Evolutionary conservation across 2,329 filamentous ascomycete species (phyloP), one percentile per base, ranked within the genome.

Genomic region (Graphium sp.): DNA sequence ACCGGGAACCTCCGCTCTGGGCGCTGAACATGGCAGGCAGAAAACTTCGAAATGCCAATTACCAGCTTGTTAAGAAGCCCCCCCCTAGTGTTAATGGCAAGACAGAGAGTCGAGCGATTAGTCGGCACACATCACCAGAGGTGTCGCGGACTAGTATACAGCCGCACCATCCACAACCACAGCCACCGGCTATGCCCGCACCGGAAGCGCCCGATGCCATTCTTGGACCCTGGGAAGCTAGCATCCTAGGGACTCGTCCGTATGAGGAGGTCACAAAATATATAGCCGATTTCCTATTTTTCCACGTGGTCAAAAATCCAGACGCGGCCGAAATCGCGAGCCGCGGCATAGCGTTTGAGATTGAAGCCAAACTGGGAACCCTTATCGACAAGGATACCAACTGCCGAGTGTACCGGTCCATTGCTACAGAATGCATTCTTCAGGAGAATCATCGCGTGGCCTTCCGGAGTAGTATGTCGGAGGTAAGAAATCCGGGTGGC

Each of bases 321-420:
- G 70, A 80, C 37, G 60, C 74, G 21, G 63, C 63, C 18, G 71
- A 78, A 39, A 66, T 78, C 13, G 51, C 58, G 11, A 65, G 66
- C 29, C 62, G 67, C 11, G 72, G 71, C 6, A 75, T 84, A 10
- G 67, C 82, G 34, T 74, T 94, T 30, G 89, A 98, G 51, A 80
- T 98, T 31, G 89, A 98, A 54, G 89, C 84, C 7, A 95, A 95
- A 50, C 60, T 95, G 26, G 89, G 89, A 12, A 76, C 73, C 16
- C 62, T 95, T 10, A 68, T 87, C 32, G 74, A 82, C 47, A 73
- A 71, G 44, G 67, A 75, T 35, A 79, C 71, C 6, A 69, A 76
- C 32, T 61, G 74, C 26, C 66, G 82, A n/a, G 56, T 85, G 16
- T 56, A 65, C 7, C 52, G 85, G 7, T 69, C 71, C 5, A 62